phyloP scores from a whole-genome alignment of 169 alveolate genomes.

The Neospora caninum region DNA sequence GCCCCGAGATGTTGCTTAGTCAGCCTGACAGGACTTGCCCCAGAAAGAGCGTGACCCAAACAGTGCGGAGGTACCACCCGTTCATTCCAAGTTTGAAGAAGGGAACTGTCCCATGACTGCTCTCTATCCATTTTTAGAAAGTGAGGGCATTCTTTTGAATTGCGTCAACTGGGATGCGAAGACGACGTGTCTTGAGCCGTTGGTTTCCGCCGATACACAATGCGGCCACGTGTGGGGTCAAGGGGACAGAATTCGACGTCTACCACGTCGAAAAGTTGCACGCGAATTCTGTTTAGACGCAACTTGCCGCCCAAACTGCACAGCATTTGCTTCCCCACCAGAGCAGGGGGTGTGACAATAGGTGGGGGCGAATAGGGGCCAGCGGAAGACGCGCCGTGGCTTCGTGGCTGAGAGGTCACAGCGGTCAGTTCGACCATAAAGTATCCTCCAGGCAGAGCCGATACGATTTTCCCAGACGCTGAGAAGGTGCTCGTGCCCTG shows the following conservation, averaged over 20 bases:
- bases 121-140: no score
- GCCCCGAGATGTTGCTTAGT: no score
- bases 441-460: constrained; percentile 17
- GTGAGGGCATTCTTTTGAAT: neutral
- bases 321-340: constrained; percentile 28
- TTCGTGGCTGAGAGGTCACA: neutral
- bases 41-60: no score
- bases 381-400: neutral
- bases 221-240: constrained; percentile 8
- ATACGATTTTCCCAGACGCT: neutral
- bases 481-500: neutral
- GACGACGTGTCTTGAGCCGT: neutral
- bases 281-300: constrained; percentile 6
- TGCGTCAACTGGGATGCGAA: neutral
- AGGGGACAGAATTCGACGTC: neutral
- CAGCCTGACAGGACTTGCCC: no score
- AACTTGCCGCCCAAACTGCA: constrained; percentile 35
- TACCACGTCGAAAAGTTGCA: constrained; percentile 19
- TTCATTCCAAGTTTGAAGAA: no score
- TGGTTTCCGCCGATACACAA: neutral
- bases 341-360: neutral
- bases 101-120: no score
- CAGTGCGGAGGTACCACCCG: no score
- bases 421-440: constrained; percentile 14
- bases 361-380: neutral